Base-by-base conservation (phyloP, 345 rosid species). In the Diplotaxis tenuifolia region DNA sequence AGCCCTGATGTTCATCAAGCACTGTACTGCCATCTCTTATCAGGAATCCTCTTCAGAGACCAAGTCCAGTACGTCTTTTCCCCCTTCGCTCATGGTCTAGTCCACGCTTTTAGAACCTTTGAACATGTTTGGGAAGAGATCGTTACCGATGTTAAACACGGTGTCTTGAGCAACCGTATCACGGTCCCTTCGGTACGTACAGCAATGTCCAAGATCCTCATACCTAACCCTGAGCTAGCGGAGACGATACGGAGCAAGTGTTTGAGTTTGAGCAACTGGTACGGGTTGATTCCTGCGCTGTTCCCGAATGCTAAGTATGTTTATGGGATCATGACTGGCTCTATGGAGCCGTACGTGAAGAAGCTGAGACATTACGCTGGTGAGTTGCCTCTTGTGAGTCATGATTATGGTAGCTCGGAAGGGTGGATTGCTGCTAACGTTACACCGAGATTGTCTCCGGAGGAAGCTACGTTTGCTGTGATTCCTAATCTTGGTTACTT, bases 321-420 rank as follows among this genome's bases (percentile, higher is more conserved):
- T 19, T 92, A 89, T 61, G 99, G 96, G 80, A 92, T 96, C 78
- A 87, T 96, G 98, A 96, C 99, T 1, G 99, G 99, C 54, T 89
- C 96, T 4, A 96, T 96, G 98, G 92, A 89, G 82, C 97, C 91
- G 4, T 96, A 89, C 68, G 63, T 87, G 81, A 83, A 81, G 27
- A 92, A 88, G 78, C 45, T 92, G 74, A 90, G 98, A 84, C 98
- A 89, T 82, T 92, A 90, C 52, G 96, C 96, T 0, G 95, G 92
- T 19, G 86, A 86, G n/a, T 34, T 92, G 50, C 93, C 96, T 34
- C 83, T 96, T 69, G n/a, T 92, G 76, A 86, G 90, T 56, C 91
- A 88, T 47, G 99, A 96, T 78, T 96, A 92, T 29, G 99, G 99
- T 52, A 78, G 98, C 72, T 92, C 99, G 0, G 99, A 96, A 65